Evolutionary conservation across 2,329 filamentous ascomycete genomes (phyloP), one percentile per base, ranked within the genome.

Genomic region (Aotearoamyces nothofagi): DNA sequence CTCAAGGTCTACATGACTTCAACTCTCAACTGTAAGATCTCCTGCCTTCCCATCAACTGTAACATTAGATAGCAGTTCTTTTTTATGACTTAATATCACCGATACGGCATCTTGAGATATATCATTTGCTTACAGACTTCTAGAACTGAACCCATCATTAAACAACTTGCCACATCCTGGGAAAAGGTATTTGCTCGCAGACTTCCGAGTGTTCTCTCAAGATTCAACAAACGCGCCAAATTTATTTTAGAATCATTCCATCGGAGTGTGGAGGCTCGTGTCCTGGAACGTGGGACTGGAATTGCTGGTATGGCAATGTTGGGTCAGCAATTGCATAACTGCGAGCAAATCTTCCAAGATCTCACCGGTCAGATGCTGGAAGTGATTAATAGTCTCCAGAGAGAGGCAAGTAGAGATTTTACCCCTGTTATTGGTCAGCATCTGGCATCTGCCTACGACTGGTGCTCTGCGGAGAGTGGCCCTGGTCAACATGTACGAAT

Each of bases 401-500:
- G 61, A 15, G 59, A 66, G 3, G 59, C 61, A 10, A 72, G 60
- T 39, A 60, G 68, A 4, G 51, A 61, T 17, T 69, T 73, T 32
- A 56, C 53, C 0, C 66, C 64, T 0, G 51, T 52, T 3, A 58
- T 74, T 30, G 42, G 49, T 4, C 24, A 38, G 1, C 47, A 45
- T 17, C 69, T 75, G 60, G 35, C 37, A 2, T 33, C 45, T 2
- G 58, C 53, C 0, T 74, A 74, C 40, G 32, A 50, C 0, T 28
- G 26, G 0, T 70, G 64, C 40, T 35, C 45, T 4, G 37, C 45
- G 0, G 61, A 70, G 40, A 22, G 22, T n/a, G 63, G 61, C 4
- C 4, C 20, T 0, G 66, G 68, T 3, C 52, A 44, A 8, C 69
- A 51, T 41, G 47, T 32, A 19, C 56, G 66, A 3, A 73, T 73